Evolutionary conservation across 2,329 filamentous ascomycete species (phyloP).

Genomic region (Aspergillus melleus): DNA sequence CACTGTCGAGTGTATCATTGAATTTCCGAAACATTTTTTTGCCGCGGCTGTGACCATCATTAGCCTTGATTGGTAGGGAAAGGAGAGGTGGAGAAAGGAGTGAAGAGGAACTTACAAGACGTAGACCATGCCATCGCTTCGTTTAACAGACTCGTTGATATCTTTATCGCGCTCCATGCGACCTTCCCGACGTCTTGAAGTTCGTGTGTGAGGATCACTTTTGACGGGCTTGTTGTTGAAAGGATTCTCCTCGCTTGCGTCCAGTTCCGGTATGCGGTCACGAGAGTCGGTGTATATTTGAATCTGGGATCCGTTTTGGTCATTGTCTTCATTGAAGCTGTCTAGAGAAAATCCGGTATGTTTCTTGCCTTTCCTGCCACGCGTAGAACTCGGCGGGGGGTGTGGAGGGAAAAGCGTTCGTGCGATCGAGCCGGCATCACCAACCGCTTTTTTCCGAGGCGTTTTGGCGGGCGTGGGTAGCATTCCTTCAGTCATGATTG

Average conservation of each 20-base stretch:
- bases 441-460: constrained; percentile 55
- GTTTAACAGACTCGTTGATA: constrained; percentile 52
- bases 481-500: constrained; percentile 45
- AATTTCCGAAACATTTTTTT: constrained; percentile 62
- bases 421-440: constrained; percentile 49
- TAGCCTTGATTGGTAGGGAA: constrained; percentile 21
- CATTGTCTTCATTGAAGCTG: constrained; percentile 39
- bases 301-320: constrained; percentile 43
- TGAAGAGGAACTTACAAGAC: constrained; percentile 55
- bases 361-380: constrained; percentile 48
- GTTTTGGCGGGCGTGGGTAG: constrained; percentile 64
- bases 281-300: constrained; percentile 64
- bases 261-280: constrained; percentile 58
- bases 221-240: constrained; percentile 48
- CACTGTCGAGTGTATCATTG: constrained; percentile 42
- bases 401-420: constrained; percentile 56
- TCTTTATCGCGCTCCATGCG: constrained; percentile 32
- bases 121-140: constrained; percentile 60
- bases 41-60: constrained; percentile 52
- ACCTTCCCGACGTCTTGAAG: constrained; percentile 36
- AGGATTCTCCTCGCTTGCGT: constrained; percentile 55
- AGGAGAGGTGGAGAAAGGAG: neutral
- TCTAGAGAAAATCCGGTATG: constrained; percentile 47
- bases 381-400: constrained; percentile 46
- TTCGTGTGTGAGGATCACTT: constrained; percentile 32